Percentiles rank a stretch among this genome's conserved stretches.
Evolutionary conservation across 768 basidiomycete species (phyloP).

Genomic region (Rhodotorula sphaerocarpa): DNA sequence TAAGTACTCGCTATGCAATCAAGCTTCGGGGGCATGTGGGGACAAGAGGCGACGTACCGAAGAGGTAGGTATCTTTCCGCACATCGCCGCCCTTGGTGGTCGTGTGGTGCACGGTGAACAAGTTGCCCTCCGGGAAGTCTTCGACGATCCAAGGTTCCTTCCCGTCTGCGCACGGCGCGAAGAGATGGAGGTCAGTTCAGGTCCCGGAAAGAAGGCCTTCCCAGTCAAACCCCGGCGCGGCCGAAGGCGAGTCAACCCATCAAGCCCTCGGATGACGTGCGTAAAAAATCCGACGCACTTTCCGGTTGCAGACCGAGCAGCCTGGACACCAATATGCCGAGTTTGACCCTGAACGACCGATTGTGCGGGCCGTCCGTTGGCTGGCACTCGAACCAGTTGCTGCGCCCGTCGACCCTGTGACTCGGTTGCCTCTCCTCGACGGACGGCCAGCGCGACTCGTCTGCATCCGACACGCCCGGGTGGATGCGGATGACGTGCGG

Average conservation of each 20-base stretch:
- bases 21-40: conserved; percentile 44
- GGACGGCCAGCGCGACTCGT: neutral
- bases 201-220: no score
- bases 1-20: neutral
- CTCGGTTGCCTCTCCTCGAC: neutral
- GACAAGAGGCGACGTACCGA: conserved; percentile 49
- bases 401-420: neutral
- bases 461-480: conserved; percentile 12
- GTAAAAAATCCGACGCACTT: no score
- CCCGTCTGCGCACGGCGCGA: no score
- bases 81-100: conserved; percentile 50
- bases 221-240: no score
- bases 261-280: no score
- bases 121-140: conserved; percentile 60
- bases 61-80: conserved; percentile 69
- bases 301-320: conserved; percentile 45
- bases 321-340: conserved; percentile 48
- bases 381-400: conserved; percentile 10
- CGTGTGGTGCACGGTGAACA: conserved; percentile 67
- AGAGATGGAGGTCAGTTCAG: no score
- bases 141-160: conserved; percentile 53
- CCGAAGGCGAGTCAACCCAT: no score
- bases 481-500: conserved; percentile 11
- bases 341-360: conserved; percentile 44
- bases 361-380: neutral